Conservation (phyloP, 2,329 filamentous ascomycete species). For the Microcyclosporella mali region DNA sequence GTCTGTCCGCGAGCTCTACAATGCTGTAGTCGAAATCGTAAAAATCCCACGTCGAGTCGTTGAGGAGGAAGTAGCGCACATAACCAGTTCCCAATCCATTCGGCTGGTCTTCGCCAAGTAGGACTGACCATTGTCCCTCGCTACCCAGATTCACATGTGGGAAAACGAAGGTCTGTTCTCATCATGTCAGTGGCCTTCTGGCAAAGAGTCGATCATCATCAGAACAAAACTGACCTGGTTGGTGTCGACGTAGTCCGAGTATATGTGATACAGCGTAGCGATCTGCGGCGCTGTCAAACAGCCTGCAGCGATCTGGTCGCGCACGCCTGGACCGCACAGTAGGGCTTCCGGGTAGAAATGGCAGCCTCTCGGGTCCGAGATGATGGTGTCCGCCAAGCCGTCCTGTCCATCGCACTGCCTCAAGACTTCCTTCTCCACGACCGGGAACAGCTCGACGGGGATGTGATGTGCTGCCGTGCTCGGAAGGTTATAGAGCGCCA, state of each 20-base stretch:
- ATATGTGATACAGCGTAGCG: conserved; percentile 38
- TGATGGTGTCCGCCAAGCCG: conserved; percentile 46
- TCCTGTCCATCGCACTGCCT: conserved; percentile 49
- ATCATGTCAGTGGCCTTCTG: neutral
- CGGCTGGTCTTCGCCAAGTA: conserved; percentile 36
- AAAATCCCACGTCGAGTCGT: conserved; percentile 35
- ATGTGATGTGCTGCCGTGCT: conserved; percentile 42
- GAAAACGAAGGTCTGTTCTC: conserved; percentile 35
- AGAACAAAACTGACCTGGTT: conserved; percentile 31
- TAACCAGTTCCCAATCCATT: conserved; percentile 35
- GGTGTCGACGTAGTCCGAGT: conserved; percentile 37
- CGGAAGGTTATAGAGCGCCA: conserved; percentile 46
- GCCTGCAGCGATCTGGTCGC: conserved; percentile 22
- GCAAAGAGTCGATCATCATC: no score
- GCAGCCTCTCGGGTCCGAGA: conserved; percentile 44
- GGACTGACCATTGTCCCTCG: conserved; percentile 33
- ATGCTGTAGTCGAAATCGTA: conserved; percentile 36
- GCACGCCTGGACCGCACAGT: conserved; percentile 31
- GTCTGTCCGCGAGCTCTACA: conserved; percentile 34
- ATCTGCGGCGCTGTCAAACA: conserved; percentile 44
- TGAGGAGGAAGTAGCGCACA: conserved; percentile 39
- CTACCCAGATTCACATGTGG: conserved; percentile 35
- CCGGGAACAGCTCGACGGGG: conserved; percentile 37
- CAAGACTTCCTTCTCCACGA: conserved; percentile 42
- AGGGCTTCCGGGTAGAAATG: conserved; percentile 39